Evolutionary conservation across 2,329 filamentous ascomycete genomes (phyloP).

Genomic region (Alternaria conjuncta): DNA sequence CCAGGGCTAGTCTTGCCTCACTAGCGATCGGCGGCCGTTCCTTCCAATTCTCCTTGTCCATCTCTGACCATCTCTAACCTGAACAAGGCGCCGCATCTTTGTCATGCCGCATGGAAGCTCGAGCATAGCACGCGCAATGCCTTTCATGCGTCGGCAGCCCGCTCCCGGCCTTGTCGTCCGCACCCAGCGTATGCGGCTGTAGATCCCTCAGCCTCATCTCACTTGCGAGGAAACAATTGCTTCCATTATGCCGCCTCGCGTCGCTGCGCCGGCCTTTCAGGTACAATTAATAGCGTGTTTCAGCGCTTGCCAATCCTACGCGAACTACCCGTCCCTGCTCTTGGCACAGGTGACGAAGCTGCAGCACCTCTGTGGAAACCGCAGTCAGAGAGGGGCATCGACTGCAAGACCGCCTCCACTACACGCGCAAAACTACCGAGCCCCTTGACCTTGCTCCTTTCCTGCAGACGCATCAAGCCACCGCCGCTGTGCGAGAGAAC

Average conservation of each 20-base stretch:
- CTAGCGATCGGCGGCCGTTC: constrained; percentile 2
- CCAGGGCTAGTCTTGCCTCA: constrained; percentile 1
- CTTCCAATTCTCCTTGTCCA: constrained; percentile 4
- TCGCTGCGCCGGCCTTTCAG: constrained; percentile 13
- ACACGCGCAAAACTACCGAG: constrained; percentile 1
- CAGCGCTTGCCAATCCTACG: constrained; percentile 24
- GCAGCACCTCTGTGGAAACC: background rate
- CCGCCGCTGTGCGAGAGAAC: background rate
- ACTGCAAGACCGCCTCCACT: constrained; percentile 4
- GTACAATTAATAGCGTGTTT: constrained; percentile 27
- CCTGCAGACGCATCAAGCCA: constrained; percentile 1
- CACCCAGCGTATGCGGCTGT: background rate
- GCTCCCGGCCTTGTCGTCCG: constrained; percentile 1
- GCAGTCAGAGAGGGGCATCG: constrained; percentile 6
- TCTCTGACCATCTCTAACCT: constrained; percentile 2
- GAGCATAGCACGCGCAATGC: constrained; percentile 8
- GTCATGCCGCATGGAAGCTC: constrained; percentile 4
- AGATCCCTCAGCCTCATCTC: constrained; percentile 10
- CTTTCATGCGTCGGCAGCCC: constrained; percentile 4
- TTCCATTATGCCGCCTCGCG: background rate
- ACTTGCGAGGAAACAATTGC: background rate
- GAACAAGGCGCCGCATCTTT: background rate
- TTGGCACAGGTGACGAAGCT: constrained; percentile 20
- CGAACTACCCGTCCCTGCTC: constrained; percentile 16
- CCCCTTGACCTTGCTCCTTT: constrained; percentile 6